Evolutionary conservation across 2,329 filamentous ascomycete species (phyloP).

Genomic region (Phaeomoniella chlamydospora): DNA sequence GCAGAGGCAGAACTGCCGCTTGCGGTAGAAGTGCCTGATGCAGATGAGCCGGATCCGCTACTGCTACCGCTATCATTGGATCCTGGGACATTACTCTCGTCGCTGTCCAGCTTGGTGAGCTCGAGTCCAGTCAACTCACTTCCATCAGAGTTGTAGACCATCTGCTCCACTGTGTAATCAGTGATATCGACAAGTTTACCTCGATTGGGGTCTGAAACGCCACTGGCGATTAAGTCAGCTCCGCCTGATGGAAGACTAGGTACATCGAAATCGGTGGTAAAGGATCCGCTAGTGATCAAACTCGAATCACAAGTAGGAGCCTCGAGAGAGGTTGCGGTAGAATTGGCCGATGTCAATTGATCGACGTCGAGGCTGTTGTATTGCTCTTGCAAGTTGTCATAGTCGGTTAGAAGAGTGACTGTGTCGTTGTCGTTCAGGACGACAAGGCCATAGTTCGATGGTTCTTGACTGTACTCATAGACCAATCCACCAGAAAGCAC

Average conservation of each 20-base stretch:
- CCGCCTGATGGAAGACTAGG: constrained; percentile 54
- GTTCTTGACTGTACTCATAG: constrained; percentile 35
- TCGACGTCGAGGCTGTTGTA: constrained; percentile 61
- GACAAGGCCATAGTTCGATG: constrained; percentile 42
- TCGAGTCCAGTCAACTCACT: constrained; percentile 47
- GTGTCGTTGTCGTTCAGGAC: constrained; percentile 42
- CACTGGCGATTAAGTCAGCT: constrained; percentile 59
- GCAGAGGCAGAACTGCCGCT: not conserved
- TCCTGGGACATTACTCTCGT: constrained; percentile 42
- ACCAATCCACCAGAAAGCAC: constrained; percentile 43
- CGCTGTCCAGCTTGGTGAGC: constrained; percentile 37
- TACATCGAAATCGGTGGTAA: constrained; percentile 68
- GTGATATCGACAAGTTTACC: constrained; percentile 51
- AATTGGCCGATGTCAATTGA: constrained; percentile 48
- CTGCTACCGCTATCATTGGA: constrained; percentile 19
- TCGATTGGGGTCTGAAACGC: constrained; percentile 48
- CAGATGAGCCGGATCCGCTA: constrained; percentile 7
- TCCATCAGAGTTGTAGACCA: constrained; percentile 43
- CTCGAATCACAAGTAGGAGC: constrained; percentile 50
- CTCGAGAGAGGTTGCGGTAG: constrained; percentile 36
- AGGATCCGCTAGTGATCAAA: constrained; percentile 51
- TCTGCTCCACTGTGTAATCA: constrained; percentile 38
- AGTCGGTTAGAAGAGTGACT: constrained; percentile 48
- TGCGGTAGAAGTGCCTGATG: not conserved
- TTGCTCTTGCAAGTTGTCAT: constrained; percentile 59